Conservation (phyloP, 1,284 basidiomycete genomes). For the Ustilago lituana region DNA sequence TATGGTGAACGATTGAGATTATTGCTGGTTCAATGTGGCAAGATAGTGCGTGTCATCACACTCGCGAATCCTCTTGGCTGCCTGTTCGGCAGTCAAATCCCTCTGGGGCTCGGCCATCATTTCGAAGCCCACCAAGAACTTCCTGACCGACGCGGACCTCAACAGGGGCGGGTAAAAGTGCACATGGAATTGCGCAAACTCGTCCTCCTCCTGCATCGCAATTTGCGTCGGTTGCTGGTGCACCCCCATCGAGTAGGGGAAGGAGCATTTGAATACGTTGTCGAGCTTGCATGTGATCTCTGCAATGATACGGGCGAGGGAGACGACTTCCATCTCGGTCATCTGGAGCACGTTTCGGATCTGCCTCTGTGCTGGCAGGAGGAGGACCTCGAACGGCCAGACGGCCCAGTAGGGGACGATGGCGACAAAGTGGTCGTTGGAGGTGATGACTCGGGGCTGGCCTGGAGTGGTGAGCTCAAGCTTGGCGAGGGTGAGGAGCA, state of each 20-base stretch:
- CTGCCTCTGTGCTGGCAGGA: constrained; percentile 48
- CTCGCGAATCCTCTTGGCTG: constrained; percentile 75
- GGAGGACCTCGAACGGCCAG: constrained; percentile 90
- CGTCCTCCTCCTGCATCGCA: constrained; percentile 65
- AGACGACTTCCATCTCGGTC: constrained; percentile 31
- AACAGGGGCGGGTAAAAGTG: constrained; percentile 90
- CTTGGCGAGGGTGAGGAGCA: constrained; percentile 85
- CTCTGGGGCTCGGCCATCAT: constrained; percentile 90
- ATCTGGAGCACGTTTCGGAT: constrained; percentile 55
- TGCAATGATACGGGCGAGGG: constrained; percentile 70
- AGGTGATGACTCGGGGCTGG: constrained; percentile 74
- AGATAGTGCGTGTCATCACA: constrained; percentile 53
- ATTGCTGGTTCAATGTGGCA: constrained; percentile 24
- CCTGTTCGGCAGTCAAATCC: constrained; percentile 89
- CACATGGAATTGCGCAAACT: constrained; percentile 80
- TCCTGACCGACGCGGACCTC: constrained; percentile 82
- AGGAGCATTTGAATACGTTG: constrained; percentile 73
- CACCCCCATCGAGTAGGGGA: constrained; percentile 96
- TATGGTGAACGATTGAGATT: not conserved
- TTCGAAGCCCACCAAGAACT: constrained; percentile 93
- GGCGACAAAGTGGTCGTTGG: constrained; percentile 82
- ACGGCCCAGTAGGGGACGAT: constrained; percentile 95
- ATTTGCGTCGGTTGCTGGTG: constrained; percentile 76
- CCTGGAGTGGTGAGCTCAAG: constrained; percentile 75
- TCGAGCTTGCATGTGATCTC: constrained; percentile 61